Percentiles rank a stretch among this genome's conserved stretches.
These are phyloP conservation scores for Salix udensis DNA, from an alignment of 345 rosid genomes.

Conservation along the genomic window DNA sequence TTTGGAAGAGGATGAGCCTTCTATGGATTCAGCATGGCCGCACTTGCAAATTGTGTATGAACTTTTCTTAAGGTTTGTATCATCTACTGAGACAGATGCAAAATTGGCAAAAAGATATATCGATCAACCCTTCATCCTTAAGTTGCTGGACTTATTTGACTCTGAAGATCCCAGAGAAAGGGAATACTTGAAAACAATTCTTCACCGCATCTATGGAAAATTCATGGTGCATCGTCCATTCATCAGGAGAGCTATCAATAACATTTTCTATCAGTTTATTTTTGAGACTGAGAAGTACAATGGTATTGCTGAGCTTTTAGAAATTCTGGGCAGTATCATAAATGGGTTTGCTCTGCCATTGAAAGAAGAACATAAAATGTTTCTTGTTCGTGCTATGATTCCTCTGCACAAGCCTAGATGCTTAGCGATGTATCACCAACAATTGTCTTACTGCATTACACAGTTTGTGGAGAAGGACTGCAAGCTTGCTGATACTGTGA, in stretches of 20 bases:
- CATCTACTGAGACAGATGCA: conserved; percentile 74
- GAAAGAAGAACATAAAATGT: conserved; percentile 90
- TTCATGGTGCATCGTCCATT: conserved; percentile 93
- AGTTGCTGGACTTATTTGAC: conserved; percentile 71
- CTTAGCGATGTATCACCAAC: conserved; percentile 81
- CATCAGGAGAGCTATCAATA: conserved; percentile 81
- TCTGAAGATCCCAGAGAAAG: conserved; percentile 93
- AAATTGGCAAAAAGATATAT: conserved; percentile 67
- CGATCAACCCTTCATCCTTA: conserved; percentile 63
- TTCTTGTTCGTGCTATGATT: conserved; percentile 64
- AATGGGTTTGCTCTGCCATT: conserved; percentile 91
- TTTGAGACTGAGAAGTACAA: conserved; percentile 80
- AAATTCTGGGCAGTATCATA: conserved; percentile 82
- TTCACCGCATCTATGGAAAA: conserved; percentile 83
- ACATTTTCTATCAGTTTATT: conserved; percentile 65
- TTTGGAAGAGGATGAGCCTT: conserved; percentile 81
- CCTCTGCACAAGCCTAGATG: conserved; percentile 86
- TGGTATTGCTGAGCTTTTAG: conserved; percentile 84
- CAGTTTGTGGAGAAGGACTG: conserved; percentile 92
- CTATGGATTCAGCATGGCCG: conserved; percentile 82
- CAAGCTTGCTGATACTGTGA: conserved; percentile 78
- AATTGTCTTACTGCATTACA: conserved; percentile 67
- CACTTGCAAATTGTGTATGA: conserved; percentile 85
- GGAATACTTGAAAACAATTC: conserved; percentile 80
- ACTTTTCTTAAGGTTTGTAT: conserved; percentile 68